Conservation (phyloP, 352 stramenopile species). For the Thraustotheca clavata region DNA sequence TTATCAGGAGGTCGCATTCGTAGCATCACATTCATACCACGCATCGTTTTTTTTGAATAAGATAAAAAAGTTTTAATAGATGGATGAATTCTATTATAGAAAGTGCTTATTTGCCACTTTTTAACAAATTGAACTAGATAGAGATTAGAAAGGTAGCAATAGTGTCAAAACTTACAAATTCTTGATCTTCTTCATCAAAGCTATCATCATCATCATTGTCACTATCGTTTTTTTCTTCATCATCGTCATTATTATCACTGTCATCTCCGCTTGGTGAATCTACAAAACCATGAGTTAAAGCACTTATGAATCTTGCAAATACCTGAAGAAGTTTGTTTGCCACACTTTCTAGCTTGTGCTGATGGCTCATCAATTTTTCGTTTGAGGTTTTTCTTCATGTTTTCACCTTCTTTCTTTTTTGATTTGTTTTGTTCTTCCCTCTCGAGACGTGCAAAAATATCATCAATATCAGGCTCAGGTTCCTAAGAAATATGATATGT, state of each 20-base stretch:
- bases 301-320: not conserved
- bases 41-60: too few species aligned
- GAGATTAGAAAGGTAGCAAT: too few species aligned
- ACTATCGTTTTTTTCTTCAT: not conserved
- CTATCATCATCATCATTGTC: too few species aligned
- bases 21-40: too few species aligned
- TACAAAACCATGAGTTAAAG: too few species aligned
- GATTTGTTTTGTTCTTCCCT: not conserved
- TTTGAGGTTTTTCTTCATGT: not conserved
- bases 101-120: too few species aligned
- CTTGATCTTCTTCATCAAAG: not conserved
- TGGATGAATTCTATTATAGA: too few species aligned
- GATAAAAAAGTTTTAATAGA: too few species aligned
- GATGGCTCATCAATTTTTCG: conserved; percentile 5
- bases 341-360: not conserved
- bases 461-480: not conserved
- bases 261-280: too few species aligned
- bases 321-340: not conserved
- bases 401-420: conserved; percentile 7
- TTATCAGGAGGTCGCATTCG: too few species aligned
- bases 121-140: too few species aligned
- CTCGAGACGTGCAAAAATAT: not conserved
- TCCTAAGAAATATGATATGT: not conserved
- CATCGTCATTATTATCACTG: too few species aligned
- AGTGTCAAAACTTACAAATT: conserved; percentile 1